These are phyloP conservation scores for Picea abies DNA, from an alignment of 83 land plant species.

Conservation along the genomic window DNA sequence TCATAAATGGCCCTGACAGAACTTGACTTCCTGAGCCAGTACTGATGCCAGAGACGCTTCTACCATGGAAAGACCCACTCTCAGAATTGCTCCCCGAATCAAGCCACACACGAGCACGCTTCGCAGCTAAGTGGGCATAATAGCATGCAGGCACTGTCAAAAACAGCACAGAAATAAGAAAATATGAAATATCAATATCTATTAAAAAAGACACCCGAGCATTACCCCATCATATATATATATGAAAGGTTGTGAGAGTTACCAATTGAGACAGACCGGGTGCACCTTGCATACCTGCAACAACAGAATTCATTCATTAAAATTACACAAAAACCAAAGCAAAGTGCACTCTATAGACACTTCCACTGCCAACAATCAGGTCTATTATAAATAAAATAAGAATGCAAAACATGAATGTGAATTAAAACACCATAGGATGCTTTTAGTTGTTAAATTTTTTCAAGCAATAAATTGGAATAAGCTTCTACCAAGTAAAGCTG, in stretches of 20 bases:
- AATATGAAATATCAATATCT: not conserved
- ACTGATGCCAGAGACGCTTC: conserved; percentile 1
- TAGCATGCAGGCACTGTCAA: conserved; percentile 16
- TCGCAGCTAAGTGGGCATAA: conserved; percentile 15
- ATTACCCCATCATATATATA: not conserved
- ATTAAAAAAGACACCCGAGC: not conserved
- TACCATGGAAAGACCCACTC: conserved; percentile 10
- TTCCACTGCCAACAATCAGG: not conserved
- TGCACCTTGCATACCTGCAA: conserved; percentile 13
- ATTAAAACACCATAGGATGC: not conserved
- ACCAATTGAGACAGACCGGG: conserved; percentile 15
- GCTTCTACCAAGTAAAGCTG: too few species aligned
- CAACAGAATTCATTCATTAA: not conserved
- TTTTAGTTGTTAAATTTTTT: not conserved
- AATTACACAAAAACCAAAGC: not conserved
- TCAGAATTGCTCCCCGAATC: conserved; percentile 9
- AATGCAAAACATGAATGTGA: not conserved
- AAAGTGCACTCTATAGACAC: not conserved
- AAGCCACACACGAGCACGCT: conserved; percentile 18
- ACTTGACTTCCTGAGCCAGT: not conserved
- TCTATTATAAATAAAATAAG: not conserved
- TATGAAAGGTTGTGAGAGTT: not conserved
- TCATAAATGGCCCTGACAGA: conserved; percentile 1
- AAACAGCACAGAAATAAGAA: not conserved
- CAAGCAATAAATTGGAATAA: not conserved